phyloP scores from a whole-genome alignment of 1,284 basidiomycete genomes.

The Veloporphyrellus conicus region DNA sequence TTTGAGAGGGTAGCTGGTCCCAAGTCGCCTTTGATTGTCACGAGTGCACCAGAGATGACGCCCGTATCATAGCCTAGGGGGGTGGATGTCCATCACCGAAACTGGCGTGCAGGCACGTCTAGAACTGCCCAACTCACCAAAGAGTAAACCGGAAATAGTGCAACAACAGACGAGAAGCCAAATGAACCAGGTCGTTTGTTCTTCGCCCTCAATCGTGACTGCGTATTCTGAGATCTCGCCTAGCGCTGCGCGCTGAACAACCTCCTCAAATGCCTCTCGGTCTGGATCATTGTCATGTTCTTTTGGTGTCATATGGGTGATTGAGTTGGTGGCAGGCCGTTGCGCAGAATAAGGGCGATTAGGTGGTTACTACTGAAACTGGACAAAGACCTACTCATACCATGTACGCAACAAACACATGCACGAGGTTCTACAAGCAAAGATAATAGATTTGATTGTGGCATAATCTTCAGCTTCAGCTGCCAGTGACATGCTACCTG shows the following conservation, averaged over 20 bases:
- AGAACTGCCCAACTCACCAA: slow-evolving; percentile 55
- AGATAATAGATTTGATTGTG: too few relatives aligned
- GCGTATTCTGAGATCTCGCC: slow-evolving; percentile 59
- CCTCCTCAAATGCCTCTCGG: slow-evolving; percentile 11
- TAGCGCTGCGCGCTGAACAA: slow-evolving; percentile 16
- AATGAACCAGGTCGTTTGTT: slow-evolving; percentile 64
- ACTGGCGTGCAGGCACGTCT: too few relatives aligned
- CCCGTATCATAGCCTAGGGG: slow-evolving; percentile 76
- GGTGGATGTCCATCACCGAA: slow-evolving; percentile 1
- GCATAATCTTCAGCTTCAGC: too few relatives aligned
- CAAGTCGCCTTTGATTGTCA: slow-evolving; percentile 67
- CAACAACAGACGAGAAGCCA: slow-evolving; percentile 65
- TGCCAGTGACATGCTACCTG: too few relatives aligned
- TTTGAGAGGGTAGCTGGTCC: slow-evolving; percentile 56
- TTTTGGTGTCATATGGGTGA: background rate
- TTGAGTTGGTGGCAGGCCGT: too few relatives aligned
- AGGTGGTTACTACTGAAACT: too few relatives aligned
- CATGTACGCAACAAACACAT: too few relatives aligned
- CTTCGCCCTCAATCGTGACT: slow-evolving; percentile 66
- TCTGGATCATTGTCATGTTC: slow-evolving; percentile 1
- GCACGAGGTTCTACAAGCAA: too few relatives aligned
- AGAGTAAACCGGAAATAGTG: slow-evolving; percentile 72
- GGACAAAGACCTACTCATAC: too few relatives aligned
- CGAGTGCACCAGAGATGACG: slow-evolving; percentile 72
- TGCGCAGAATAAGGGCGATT: too few relatives aligned